Evolutionary conservation across 495 filamentous ascomycete genomes (phyloP).

Genomic region (Schizothecium vesticola): DNA sequence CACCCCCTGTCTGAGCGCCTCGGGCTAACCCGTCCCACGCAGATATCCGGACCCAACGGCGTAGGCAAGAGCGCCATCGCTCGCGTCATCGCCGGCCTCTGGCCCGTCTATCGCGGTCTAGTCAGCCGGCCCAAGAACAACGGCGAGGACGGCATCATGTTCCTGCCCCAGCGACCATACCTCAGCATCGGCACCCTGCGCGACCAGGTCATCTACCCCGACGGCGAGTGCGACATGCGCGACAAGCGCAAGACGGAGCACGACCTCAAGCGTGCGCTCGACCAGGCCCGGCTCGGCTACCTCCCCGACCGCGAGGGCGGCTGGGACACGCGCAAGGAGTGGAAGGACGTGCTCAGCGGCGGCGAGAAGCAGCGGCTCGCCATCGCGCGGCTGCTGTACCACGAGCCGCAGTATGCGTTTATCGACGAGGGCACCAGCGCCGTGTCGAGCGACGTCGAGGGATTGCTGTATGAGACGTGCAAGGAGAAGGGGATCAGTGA

Average conservation of each 20-base stretch:
- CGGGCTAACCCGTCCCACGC: background rate
- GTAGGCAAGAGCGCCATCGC: constrained; percentile 89
- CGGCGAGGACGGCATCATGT: constrained; percentile 93
- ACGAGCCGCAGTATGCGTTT: constrained; percentile 89
- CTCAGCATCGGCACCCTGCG: constrained; percentile 90
- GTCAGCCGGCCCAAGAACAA: constrained; percentile 76
- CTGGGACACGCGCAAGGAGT: constrained; percentile 94
- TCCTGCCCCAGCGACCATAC: constrained; percentile 92
- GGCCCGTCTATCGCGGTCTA: constrained; percentile 90
- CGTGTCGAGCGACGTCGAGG: constrained; percentile 91
- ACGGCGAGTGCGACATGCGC: constrained; percentile 90
- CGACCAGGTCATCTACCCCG: constrained; percentile 97
- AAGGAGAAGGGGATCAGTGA: constrained; percentile 89
- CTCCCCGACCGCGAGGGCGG: constrained; percentile 88
- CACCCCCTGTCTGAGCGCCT: background rate
- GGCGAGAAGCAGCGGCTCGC: constrained; percentile 98
- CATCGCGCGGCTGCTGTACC: constrained; percentile 85
- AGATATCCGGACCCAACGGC: constrained; percentile 90
- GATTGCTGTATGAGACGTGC: constrained; percentile 81
- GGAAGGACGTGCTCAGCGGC: constrained; percentile 94
- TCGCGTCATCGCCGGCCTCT: constrained; percentile 85
- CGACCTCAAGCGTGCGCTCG: constrained; percentile 68
- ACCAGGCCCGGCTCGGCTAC: constrained; percentile 81
- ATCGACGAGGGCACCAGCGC: constrained; percentile 95
- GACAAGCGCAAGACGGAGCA: constrained; percentile 69